Percentiles rank a stretch among this genome's conserved stretches.
phyloP scores from a whole-genome alignment of 2,329 filamentous ascomycete species.

The Colletotrichum eremochloae region DNA sequence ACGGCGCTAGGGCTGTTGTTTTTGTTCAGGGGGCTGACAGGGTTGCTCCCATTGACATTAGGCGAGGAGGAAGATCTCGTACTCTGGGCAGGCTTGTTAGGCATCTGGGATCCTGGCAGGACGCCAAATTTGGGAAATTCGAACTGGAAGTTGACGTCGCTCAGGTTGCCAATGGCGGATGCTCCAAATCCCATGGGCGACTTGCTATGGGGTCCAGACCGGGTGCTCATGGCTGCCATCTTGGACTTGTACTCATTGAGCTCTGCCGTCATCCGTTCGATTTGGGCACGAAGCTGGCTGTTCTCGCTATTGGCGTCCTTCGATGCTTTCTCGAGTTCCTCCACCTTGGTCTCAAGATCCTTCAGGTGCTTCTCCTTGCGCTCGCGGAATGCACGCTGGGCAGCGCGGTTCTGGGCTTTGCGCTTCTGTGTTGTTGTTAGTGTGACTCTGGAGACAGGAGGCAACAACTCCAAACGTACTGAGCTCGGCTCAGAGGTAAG shows the following conservation, averaged over 20 bases:
- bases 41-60: constrained; percentile 46
- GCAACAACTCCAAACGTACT: constrained; percentile 67
- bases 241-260: constrained; percentile 92
- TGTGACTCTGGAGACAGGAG: neutral
- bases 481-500: constrained; percentile 95
- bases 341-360: constrained; percentile 83
- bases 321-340: constrained; percentile 84
- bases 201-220: constrained; percentile 46
- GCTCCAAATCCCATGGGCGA: constrained; percentile 62
- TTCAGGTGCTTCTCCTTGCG: constrained; percentile 94
- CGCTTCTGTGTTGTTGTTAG: constrained; percentile 74
- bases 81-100: constrained; percentile 44
- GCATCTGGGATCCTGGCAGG: constrained; percentile 64
- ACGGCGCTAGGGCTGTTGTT: constrained; percentile 51
- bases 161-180: constrained; percentile 69
- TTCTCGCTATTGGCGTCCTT: constrained; percentile 90
- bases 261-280: constrained; percentile 88
- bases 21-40: constrained; percentile 53
- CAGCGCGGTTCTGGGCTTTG: constrained; percentile 95
- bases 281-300: constrained; percentile 82
- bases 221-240: constrained; percentile 69
- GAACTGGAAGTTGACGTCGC: constrained; percentile 89
- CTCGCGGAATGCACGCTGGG: constrained; percentile 92
- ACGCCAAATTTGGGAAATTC: constrained; percentile 95
- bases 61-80: constrained; percentile 36